Conservation (phyloP, 2,329 filamentous ascomycete species). For the Penicillium frequentans region DNA sequence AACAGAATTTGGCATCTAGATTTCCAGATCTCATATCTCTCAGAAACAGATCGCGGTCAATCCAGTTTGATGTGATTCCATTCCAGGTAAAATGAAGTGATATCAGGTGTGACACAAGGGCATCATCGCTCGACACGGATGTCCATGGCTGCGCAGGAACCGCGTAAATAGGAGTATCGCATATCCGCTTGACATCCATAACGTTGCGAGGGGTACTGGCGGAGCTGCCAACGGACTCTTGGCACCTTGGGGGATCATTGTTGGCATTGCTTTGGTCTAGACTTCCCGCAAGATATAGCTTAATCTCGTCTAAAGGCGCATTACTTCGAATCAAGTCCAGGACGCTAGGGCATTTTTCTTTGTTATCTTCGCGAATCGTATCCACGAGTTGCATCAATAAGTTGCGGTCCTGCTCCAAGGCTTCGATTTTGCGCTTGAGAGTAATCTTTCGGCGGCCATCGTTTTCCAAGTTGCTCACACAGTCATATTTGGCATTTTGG, state of each 20-base stretch:
- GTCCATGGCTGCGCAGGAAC: constrained; percentile 34
- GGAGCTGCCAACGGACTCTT: constrained; percentile 16
- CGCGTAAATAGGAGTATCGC: constrained; percentile 19
- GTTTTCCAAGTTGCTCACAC: neutral
- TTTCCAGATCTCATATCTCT: constrained; percentile 34
- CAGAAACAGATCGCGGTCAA: constrained; percentile 36
- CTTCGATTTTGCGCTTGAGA: constrained; percentile 26
- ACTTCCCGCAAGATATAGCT: constrained; percentile 21
- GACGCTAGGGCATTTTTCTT: constrained; percentile 18
- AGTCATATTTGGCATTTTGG: too few species aligned
- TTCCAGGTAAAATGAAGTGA: constrained; percentile 34
- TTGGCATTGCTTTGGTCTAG: too few species aligned
- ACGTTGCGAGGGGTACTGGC: neutral
- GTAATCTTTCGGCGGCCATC: constrained; percentile 14
- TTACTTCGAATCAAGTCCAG: constrained; percentile 29
- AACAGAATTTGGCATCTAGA: constrained; percentile 29
- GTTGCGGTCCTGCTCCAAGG: constrained; percentile 26
- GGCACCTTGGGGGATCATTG: constrained; percentile 11
- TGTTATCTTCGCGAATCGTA: constrained; percentile 23
- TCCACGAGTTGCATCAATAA: constrained; percentile 25
- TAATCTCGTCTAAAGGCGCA: constrained; percentile 28
- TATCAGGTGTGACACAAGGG: constrained; percentile 33
- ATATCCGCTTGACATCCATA: constrained; percentile 16
- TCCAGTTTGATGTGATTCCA: constrained; percentile 31
- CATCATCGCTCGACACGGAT: constrained; percentile 22